These are phyloP conservation scores for Lachancea meyersii DNA, from an alignment of 805 yeast genomes.

Conservation along the genomic window DNA sequence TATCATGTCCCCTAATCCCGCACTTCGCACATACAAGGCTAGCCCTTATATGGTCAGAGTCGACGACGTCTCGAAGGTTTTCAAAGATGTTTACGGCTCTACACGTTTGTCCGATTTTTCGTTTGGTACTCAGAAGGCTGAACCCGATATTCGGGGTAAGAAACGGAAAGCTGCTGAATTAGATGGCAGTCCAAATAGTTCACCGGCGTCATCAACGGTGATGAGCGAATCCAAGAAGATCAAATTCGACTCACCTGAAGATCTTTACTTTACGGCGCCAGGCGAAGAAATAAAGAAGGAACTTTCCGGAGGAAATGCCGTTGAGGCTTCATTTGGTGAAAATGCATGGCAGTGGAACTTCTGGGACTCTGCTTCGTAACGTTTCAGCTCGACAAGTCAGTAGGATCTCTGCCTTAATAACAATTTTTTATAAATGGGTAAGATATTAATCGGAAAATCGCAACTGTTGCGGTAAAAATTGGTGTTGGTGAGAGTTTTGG, in stretches of 20 bases:
- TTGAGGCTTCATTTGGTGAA: neutral
- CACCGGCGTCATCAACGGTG: conserved; percentile 21
- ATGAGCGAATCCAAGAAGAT: conserved; percentile 32
- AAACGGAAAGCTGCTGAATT: conserved; percentile 27
- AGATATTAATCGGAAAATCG: too few species aligned
- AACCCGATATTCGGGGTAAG: conserved; percentile 11
- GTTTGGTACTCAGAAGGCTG: conserved; percentile 10
- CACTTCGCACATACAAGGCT: conserved; percentile 10
- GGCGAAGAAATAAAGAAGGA: conserved; percentile 4
- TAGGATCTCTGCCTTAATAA: neutral
- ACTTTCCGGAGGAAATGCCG: neutral
- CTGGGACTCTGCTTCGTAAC: conserved; percentile 17
- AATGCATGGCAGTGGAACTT: conserved; percentile 32
- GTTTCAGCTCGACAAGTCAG: neutral
- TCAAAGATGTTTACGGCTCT: conserved; percentile 19
- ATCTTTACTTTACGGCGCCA: conserved; percentile 21
- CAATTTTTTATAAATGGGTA: neutral
- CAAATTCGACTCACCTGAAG: conserved; percentile 33
- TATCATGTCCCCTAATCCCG: conserved; percentile 20
- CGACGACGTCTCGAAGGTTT: conserved; percentile 22
- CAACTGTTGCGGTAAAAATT: too few species aligned
- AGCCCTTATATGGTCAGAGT: conserved; percentile 16
- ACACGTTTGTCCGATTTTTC: conserved; percentile 16
- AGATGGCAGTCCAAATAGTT: conserved; percentile 22
- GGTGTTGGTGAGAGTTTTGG: too few species aligned